phyloP scores from a whole-genome alignment of 2,329 filamentous ascomycete species.

The Apiospora sp. region DNA sequence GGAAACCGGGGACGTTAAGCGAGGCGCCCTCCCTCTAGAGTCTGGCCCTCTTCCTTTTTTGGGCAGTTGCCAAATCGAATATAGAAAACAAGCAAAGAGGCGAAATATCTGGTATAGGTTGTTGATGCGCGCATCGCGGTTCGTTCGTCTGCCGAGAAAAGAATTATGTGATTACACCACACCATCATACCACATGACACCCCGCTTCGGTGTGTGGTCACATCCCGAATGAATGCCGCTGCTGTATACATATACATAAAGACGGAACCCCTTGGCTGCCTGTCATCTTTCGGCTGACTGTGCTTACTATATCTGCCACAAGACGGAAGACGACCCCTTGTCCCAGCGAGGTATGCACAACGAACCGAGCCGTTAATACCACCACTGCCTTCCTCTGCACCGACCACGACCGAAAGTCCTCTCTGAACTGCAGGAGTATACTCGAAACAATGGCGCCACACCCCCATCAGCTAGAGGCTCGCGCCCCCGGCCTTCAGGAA shows the following conservation, averaged over 20 bases:
- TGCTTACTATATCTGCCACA: not conserved
- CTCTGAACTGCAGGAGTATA: no score
- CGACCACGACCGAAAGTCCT: no score
- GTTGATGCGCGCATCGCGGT: not conserved
- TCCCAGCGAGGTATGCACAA: no score
- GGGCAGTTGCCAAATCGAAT: not conserved
- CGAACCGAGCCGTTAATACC: no score
- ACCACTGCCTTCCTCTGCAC: no score
- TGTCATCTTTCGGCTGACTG: not conserved
- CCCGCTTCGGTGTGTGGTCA: not conserved
- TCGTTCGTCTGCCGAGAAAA: not conserved
- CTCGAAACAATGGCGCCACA: slow-evolving; percentile 4
- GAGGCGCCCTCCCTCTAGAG: not conserved
- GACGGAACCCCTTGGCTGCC: not conserved
- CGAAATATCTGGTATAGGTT: not conserved
- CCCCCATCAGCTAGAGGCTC: not conserved
- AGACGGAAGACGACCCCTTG: not conserved
- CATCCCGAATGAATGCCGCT: not conserved
- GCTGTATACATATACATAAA: not conserved
- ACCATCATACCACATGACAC: not conserved
- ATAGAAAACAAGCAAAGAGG: not conserved
- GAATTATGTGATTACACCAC: not conserved
- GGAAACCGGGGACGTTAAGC: slow-evolving; percentile 10
- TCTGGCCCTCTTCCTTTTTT: not conserved
- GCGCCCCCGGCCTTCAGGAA: not conserved